Base-by-base conservation (phyloP, 208 protist species). In the Herpetomonas tarakana region DNA sequence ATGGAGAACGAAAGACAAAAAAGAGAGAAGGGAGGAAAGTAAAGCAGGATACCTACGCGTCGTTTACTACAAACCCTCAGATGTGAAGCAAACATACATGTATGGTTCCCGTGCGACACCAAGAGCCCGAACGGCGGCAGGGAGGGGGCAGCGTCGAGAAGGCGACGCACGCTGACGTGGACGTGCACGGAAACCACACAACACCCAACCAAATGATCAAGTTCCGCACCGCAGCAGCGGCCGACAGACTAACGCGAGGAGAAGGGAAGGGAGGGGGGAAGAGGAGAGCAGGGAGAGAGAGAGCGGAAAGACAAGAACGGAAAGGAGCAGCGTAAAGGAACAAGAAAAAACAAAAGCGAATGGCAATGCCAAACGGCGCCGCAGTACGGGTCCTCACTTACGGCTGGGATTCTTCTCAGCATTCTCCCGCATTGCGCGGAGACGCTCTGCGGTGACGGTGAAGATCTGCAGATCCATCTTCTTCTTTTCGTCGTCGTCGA, bases 391-490 rank as follows among this genome's bases (percentile, higher is more conserved):
- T n/a, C 27, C 7, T 39, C 78, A 74, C 54, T 80, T 74, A 52
- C 77, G 79, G 0, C 63, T 72, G 19, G 62, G 62, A 49, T 88
- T 70, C 58, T 82, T 80, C 14, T 86, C 82, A 9, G 83, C 83
- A 44, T 81, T 76, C 16, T 90, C 81, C 18, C 81, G 77, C 83
- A 93, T 88, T 51, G 74, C 76, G 38, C 69, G 70, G 24, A 93
- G 75, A 22, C 77, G 76, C 27, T 89, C 83, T 21, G 87, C 81
- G 0, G 87, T 91, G 9, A 93, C 87, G 7, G 79, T 86, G 62
- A 93, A 93, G 51, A 93, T 91, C 57, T 89, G 74, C n/a, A 93
- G 66, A 65, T 93, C 87, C 79, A 93, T 81, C 47, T 81, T 60
- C 38, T 71, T 74, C 65, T 93, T 93, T 16, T 63, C 65, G 3